Evolutionary conservation across 2,329 filamentous ascomycete species (phyloP).

Genomic region (Botrytis cinerea): DNA sequence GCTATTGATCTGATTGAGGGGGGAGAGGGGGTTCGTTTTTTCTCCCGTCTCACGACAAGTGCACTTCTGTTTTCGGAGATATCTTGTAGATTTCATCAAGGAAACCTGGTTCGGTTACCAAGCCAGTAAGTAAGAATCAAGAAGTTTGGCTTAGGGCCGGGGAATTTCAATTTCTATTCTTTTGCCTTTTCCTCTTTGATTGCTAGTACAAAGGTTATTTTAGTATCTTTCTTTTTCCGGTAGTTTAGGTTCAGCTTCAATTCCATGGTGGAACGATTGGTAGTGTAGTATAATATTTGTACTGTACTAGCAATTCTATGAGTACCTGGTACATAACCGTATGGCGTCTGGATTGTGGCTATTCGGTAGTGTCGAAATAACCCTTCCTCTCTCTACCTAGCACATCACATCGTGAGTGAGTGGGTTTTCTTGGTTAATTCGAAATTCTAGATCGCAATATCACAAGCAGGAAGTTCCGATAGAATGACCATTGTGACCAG

Average conservation of each 20-base stretch:
- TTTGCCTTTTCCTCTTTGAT: neutral
- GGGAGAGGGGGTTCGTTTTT: neutral
- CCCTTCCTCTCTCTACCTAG: neutral
- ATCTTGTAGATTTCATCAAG: neutral
- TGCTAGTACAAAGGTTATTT: neutral
- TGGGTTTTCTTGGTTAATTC: neutral
- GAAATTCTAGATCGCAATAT: neutral
- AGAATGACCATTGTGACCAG: neutral
- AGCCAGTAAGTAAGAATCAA: neutral
- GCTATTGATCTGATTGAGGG: rapidly evolving
- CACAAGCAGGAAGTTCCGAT: neutral
- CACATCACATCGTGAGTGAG: neutral
- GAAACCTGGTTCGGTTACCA: neutral
- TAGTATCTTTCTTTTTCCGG: neutral
- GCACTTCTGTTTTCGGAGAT: neutral
- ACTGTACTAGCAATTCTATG: neutral
- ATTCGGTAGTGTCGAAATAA: neutral
- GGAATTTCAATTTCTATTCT: neutral
- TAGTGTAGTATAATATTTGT: neutral
- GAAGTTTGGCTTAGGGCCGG: neutral
- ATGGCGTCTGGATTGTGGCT: neutral
- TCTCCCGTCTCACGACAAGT: neutral
- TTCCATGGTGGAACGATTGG: neutral
- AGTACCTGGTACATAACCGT: neutral
- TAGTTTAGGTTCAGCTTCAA: neutral